Evolutionary conservation across 2,329 filamentous ascomycete genomes (phyloP).

Genomic region (Periconia sp.): DNA sequence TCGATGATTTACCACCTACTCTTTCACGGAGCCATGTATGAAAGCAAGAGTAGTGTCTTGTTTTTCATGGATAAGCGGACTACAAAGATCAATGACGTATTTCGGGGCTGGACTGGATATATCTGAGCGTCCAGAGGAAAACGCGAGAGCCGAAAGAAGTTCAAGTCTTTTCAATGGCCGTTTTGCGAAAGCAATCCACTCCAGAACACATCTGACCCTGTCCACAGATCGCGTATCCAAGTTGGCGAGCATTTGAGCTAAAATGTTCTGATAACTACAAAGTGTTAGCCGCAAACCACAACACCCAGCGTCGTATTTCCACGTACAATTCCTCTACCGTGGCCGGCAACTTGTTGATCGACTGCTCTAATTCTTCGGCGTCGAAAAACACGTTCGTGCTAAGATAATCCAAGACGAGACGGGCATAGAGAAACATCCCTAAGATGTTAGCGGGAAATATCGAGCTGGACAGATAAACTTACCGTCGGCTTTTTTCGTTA

Average conservation of each 20-base stretch:
- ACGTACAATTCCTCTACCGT: constrained; percentile 5
- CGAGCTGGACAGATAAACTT: neutral
- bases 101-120: constrained; percentile 1
- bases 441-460: neutral
- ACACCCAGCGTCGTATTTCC: neutral
- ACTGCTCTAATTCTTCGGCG: constrained; percentile 6
- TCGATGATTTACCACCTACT: constrained; percentile 4
- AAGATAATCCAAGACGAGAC: constrained; percentile 13
- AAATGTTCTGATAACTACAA: constrained; percentile 7
- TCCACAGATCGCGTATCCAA: constrained; percentile 3
- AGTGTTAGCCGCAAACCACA: neutral
- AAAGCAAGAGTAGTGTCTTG: constrained; percentile 12
- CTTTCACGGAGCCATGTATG: constrained; percentile 18
- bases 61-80: constrained; percentile 14
- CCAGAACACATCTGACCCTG: constrained; percentile 10
- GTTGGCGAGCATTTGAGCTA: constrained; percentile 2
- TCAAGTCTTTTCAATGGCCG: constrained; percentile 9
- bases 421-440: constrained; percentile 17
- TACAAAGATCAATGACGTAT: constrained; percentile 12
- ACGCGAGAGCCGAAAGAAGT: constrained; percentile 13
- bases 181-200: constrained; percentile 14
- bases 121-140: constrained; percentile 12
- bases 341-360: constrained; percentile 9
- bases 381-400: constrained; percentile 11
- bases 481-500: constrained; percentile 5